Evolutionary conservation across 1,284 basidiomycete species (phyloP), one percentile per base, ranked within the genome.

Genomic region (Bondarzewia mesenterica): DNA sequence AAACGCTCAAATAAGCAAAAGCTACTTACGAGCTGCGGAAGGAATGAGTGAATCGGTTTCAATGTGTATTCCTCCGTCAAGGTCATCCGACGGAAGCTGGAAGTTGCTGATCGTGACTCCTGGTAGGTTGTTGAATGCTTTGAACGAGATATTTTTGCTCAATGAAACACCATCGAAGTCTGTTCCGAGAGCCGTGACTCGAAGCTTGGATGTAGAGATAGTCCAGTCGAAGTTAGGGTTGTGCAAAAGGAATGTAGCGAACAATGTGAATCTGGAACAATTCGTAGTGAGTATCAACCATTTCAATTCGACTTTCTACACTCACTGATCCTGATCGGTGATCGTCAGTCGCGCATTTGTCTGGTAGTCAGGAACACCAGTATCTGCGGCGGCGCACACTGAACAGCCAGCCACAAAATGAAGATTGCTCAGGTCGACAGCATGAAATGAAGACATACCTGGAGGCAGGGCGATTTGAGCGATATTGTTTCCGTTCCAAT

Each of bases 21-120:
- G 35, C 14, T 27, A 53, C 21, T 21, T 23, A 77, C 80, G 79
- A 56, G 81, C 70, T 49, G 77, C 72, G 16, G 83, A 88, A 1
- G 84, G 83, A 54, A 89, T 89, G 8, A 64, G 50, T 0, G 83
- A 73, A 58, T 81, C 79, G 3, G 84, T 82, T 51, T 78, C 76
- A 49, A 89, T 81, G 50, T 78, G 76, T 52, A 89, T 85, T 35
- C 85, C 80, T 51, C 85, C 83, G 39, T 73, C 74, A 40, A 78
- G 72, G 60, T 84, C 76, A 56, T 85, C 77, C 10, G 72, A 73
- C 1, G 82, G 81, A 39, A 85, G 68, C 58, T 77, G 62, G 68
- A 89, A 89, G 65, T 85, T 80, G 55, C 70, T 76, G 58, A 88
- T 84, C 1, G 77, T 79, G 36, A 85, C 78, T 8, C 82, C 82